Conservation (phyloP, 352 stramenopile genomes). For the Achlya hypogyna region DNA sequence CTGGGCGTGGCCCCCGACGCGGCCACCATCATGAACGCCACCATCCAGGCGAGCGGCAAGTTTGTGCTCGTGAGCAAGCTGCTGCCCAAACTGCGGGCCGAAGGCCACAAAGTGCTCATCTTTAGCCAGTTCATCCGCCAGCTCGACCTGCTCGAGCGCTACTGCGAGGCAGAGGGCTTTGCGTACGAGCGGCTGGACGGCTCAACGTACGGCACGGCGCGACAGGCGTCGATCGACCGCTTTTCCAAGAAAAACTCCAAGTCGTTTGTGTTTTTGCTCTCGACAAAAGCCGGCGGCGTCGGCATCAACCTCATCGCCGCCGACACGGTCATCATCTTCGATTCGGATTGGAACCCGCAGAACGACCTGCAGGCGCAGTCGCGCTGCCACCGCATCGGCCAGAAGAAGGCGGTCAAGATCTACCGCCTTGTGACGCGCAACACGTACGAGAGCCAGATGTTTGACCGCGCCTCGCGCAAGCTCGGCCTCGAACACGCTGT, state of each 20-base stretch:
- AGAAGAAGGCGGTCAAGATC: conserved; percentile 97
- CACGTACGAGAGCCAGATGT: conserved; percentile 99
- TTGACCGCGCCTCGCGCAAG: conserved; percentile 96
- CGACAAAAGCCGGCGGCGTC: conserved; percentile 96
- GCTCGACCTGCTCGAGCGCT: conserved; percentile 91
- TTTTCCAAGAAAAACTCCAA: conserved; percentile 93
- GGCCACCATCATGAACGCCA: conserved; percentile 68
- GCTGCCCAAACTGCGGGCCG: conserved; percentile 83
- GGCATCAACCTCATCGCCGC: conserved; percentile 97
- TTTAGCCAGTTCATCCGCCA: conserved; percentile 94
- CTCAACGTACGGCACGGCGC: conserved; percentile 77
- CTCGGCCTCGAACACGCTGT: conserved; percentile 98
- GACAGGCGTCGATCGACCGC: conserved; percentile 93
- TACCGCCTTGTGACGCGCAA: conserved; percentile 97
- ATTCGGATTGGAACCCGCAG: conserved; percentile 99
- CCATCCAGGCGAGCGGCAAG: conserved; percentile 76
- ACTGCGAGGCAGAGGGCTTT: conserved; percentile 86
- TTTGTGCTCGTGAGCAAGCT: conserved; percentile 87
- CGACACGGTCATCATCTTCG: conserved; percentile 99
- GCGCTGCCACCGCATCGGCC: conserved; percentile 96
- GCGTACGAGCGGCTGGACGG: conserved; percentile 87
- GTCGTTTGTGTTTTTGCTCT: conserved; percentile 98
- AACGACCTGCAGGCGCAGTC: conserved; percentile 83
- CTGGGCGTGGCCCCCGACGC: conserved; percentile 43
- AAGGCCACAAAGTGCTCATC: conserved; percentile 92